Base-by-base conservation (phyloP, 371 early-diverging fungal genomes). In the Lichtheimia hyalospora region DNA sequence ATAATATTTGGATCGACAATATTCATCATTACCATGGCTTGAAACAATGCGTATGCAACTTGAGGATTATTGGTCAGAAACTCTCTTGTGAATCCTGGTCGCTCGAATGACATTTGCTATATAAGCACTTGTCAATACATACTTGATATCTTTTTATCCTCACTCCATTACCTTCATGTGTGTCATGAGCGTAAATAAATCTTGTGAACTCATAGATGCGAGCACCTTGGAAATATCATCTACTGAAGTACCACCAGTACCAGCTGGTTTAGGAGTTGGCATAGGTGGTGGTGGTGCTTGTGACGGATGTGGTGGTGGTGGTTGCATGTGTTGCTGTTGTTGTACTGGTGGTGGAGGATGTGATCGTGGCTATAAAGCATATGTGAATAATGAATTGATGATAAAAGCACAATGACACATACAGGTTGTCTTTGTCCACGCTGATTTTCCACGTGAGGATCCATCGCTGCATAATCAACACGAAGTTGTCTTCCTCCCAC, bases 1-100 rank as follows among this genome's bases (percentile, higher is more conserved):
- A 92, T 73, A 25, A 88, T 78, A 27, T 74, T 76, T n/a, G 85
- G 85, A 68, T 94, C 95, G 16, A 95, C 88, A 34, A 94, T 74
- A 55, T 91, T 89, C 87, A 92, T 86, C 70, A 88, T 85, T 7
- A 92, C 60, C 78, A 95, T 81, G 8, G 90, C 87, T 65, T 95
- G 94, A 67, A 95, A 92, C 24, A 95, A 70, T 3, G 93, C 93
- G 74, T 93, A 94, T 15, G 92, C 82, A 2, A 95, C 79, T 60
- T 91, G 93, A 39, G 96, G 96, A 63, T 95, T 92, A 21, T 82
- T 64, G 14, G 73, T 67, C 39, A 96, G 68, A 39, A 95, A 75
- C 1, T 84, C 74, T 41, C 84, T 82, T 5, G 90, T 88, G 48
- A 88, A 84, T 7, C 89, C 89, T 79, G 91, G 66, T 82, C 82